Percentiles rank a stretch among this genome's conserved stretches.
These are phyloP conservation scores for Cichorium intybus DNA, from an alignment of 140 eudicot species.

Conservation along the genomic window DNA sequence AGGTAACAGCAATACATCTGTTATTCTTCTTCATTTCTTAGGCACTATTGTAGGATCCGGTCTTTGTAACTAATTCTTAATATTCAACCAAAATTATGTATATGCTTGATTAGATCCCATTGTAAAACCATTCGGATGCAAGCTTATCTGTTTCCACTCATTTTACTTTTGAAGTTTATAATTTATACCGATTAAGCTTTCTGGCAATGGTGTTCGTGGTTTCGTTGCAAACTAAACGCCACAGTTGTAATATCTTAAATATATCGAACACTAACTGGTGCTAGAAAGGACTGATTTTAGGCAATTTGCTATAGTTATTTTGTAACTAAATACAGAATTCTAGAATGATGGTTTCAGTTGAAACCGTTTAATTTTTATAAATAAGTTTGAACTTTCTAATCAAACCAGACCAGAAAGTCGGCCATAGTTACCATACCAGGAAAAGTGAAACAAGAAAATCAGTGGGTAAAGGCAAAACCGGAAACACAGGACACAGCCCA, in stretches of 20 bases:
- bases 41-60: constrained; percentile 10
- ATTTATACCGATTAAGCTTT: not conserved
- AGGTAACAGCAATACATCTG: constrained; percentile 6
- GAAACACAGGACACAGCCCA: constrained; percentile 39
- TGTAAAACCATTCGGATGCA: constrained; percentile 19
- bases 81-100: constrained; percentile 18
- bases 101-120: constrained; percentile 9
- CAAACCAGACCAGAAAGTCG: constrained; percentile 15
- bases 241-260: not conserved
- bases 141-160: constrained; percentile 13
- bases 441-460: constrained; percentile 24
- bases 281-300: too few species aligned
- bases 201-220: not conserved
- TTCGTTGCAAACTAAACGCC: not conserved
- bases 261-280: too few species aligned
- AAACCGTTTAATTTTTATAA: not conserved
- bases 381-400: not conserved
- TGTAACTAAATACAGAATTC: not conserved
- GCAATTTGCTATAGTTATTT: too few species aligned
- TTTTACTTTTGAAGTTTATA: not conserved
- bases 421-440: constrained; percentile 8
- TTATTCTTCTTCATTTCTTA: constrained; percentile 4
- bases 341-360: not conserved
- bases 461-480: constrained; percentile 30
- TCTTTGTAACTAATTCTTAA: constrained; percentile 23